Evolutionary conservation across 768 basidiomycete genomes (phyloP), one percentile per base, ranked within the genome.

Genomic region (Saitozyma sp.): DNA sequence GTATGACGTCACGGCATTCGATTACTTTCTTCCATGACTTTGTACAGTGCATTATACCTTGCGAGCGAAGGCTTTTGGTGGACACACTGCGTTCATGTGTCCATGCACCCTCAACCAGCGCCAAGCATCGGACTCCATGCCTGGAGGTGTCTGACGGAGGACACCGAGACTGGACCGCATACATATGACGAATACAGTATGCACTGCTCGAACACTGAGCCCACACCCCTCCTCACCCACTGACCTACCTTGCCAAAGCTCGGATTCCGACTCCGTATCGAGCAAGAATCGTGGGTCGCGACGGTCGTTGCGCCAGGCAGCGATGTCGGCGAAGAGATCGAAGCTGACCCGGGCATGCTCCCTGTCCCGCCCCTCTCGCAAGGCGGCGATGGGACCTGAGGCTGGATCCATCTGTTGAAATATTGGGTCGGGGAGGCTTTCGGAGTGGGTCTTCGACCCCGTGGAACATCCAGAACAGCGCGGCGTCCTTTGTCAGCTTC

Each of bases 311-410:
- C 52, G 3, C 49, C 48, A 29, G 58, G 48, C 37, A 37, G 16
- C 6, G 52, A 41, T 6, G 54, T 52, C 0, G 20, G 17, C 17
- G 55, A 65, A 38, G 61, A 58, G 14, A 55, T 71, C 43, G 46
- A 17, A 5, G 67, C 62, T 6, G 54, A 61, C 41, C n/a, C 37
- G 7, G 70, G 69, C 46, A 69, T 71, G 67, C 56, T 66, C 0
- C 70, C 70, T 2, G 62, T 71, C 13, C 52, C 67, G 19, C 53
- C 61, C 8, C n/a, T 64, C 45, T 54, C 50, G 14, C 51, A 61
- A 19, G 59, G 59, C 9, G 59, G 59, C 20, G 40, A 53, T 20
- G 39, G 67, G 1, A 66, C 64, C 1, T 71, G 70, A 67, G 70
- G 70, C 1, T 8, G 60, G 16, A 46, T 61, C 49, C 41, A 48